A percentile compares a stretch with the other conserved stretches of the same genome.
Evolutionary conservation across 352 stramenopile species (phyloP).

Genomic region (Phytopythium kandeliae): DNA sequence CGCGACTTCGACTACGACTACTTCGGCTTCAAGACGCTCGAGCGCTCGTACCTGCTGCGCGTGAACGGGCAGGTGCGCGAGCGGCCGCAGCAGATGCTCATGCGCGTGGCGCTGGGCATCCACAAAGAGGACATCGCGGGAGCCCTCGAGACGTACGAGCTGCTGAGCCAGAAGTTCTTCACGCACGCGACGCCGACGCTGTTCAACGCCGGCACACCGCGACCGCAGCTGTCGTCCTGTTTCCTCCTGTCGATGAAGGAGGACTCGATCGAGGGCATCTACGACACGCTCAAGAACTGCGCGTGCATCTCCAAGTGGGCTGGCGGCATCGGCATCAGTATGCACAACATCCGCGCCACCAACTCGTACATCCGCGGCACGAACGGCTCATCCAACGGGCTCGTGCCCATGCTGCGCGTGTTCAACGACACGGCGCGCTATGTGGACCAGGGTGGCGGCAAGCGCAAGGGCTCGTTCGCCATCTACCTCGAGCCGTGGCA

Average conservation of each 20-base stretch:
- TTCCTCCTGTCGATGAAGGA: constrained; percentile 98
- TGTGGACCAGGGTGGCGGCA: constrained; percentile 97
- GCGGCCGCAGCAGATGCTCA: constrained; percentile 98
- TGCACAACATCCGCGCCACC: constrained; percentile 97
- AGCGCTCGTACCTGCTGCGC: constrained; percentile 96
- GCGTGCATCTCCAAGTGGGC: constrained; percentile 99
- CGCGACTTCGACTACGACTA: constrained; percentile 99
- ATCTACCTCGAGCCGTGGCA: constrained; percentile 99
- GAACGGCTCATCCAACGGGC: constrained; percentile 98
- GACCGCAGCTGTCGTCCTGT: constrained; percentile 98
- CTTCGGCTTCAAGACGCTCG: constrained; percentile 99
- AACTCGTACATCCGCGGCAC: constrained; percentile 98
- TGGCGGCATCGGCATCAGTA: constrained; percentile 96
- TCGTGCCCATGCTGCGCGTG: constrained; percentile 99
- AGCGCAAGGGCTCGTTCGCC: constrained; percentile 98
- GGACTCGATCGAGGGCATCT: constrained; percentile 99
- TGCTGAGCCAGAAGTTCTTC: constrained; percentile 96
- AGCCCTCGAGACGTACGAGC: constrained; percentile 97
- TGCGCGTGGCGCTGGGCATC: constrained; percentile 98
- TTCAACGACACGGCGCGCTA: constrained; percentile 99
- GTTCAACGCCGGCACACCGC: constrained; percentile 98
- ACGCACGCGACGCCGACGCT: constrained; percentile 99
- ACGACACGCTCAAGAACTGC: constrained; percentile 98
- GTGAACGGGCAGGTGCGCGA: constrained; percentile 95
- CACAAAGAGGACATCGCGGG: constrained; percentile 94